A percentile compares a stretch with the other conserved stretches of the same genome.
These are phyloP conservation scores for Euptelea pleiosperma DNA, from an alignment of 164 flowering plant species.

Conservation along the genomic window DNA sequence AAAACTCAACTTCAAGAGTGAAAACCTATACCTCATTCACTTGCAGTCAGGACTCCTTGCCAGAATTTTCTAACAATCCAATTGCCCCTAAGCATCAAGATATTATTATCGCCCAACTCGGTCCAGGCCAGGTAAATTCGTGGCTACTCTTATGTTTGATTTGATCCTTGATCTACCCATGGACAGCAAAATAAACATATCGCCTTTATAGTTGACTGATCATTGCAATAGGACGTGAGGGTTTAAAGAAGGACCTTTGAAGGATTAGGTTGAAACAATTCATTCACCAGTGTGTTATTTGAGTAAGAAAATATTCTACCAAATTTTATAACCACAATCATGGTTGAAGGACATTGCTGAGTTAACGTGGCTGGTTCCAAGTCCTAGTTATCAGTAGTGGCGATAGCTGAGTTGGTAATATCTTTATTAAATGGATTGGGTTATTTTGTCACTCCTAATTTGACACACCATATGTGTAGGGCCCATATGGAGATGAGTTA, in stretches of 20 bases:
- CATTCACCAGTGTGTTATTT: no score
- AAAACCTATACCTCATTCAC: slow-evolving; percentile 76
- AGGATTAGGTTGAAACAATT: not conserved
- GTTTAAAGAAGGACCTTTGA: not conserved
- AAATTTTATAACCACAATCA: no score
- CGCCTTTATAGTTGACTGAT: not conserved
- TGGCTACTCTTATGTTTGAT: not conserved
- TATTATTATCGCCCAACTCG: slow-evolving; percentile 72
- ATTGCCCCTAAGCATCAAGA: slow-evolving; percentile 45
- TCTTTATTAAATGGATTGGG: no score
- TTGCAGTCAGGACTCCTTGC: slow-evolving; percentile 63
- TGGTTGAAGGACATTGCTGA: no score
- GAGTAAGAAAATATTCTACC: no score
- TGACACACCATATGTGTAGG: no score
- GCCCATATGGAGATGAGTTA: no score
- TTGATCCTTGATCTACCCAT: slow-evolving; percentile 1
- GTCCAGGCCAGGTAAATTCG: slow-evolving; percentile 74
- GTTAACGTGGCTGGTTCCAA: no score
- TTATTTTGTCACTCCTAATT: no score
- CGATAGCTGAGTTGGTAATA: no score
- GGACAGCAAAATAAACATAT: not conserved
- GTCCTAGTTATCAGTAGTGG: no score
- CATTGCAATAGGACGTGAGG: no score
- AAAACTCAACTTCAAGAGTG: slow-evolving; percentile 32
- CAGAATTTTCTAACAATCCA: slow-evolving; percentile 56